Percentiles rank a stretch among this genome's conserved stretches.
Evolutionary conservation across 2,329 filamentous ascomycete species (phyloP).

Genomic region (Cladorrhinum sp.): DNA sequence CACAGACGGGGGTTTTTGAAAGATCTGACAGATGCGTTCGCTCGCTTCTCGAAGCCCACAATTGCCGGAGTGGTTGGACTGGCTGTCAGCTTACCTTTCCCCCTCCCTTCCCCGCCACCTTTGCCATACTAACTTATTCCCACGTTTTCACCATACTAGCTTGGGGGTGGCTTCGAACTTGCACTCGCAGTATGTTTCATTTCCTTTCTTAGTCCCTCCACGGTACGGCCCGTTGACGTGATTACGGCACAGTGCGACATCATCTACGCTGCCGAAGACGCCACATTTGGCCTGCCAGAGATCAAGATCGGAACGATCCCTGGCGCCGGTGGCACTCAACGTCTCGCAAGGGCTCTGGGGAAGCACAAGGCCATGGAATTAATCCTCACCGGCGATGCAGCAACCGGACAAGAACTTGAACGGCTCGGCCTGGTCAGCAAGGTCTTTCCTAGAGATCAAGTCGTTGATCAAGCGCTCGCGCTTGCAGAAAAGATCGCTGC

Average conservation of each 20-base stretch:
- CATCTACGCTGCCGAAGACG: slow-evolving; percentile 30
- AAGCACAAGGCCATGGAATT: slow-evolving; percentile 32
- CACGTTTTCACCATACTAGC: no score
- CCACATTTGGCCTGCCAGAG: slow-evolving; percentile 34
- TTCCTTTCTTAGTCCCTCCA: background rate
- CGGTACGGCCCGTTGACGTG: background rate
- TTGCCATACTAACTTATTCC: slow-evolving; percentile 35
- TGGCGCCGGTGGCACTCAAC: slow-evolving; percentile 32
- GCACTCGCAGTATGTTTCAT: slow-evolving; percentile 40
- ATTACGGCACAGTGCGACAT: slow-evolving; percentile 35
- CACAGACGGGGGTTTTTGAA: slow-evolving; percentile 30
- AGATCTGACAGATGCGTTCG: slow-evolving; percentile 39
- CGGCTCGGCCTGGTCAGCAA: slow-evolving; percentile 24
- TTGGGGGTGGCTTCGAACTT: slow-evolving; percentile 51
- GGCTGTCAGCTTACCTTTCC: slow-evolving; percentile 38
- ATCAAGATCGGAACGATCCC: slow-evolving; percentile 33
- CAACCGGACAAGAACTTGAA: slow-evolving; percentile 22
- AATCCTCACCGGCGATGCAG: slow-evolving; percentile 23
- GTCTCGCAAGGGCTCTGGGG: slow-evolving; percentile 34
- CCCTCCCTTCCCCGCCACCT: no score
- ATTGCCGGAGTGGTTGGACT: slow-evolving; percentile 49
- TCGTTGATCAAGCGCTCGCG: slow-evolving; percentile 38
- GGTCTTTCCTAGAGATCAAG: slow-evolving; percentile 33
- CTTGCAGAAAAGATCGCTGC: slow-evolving; percentile 39
- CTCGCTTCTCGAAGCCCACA: slow-evolving; percentile 43